Evolutionary conservation across 208 protist species (phyloP).

Genomic region (Porcisia hertigi): DNA sequence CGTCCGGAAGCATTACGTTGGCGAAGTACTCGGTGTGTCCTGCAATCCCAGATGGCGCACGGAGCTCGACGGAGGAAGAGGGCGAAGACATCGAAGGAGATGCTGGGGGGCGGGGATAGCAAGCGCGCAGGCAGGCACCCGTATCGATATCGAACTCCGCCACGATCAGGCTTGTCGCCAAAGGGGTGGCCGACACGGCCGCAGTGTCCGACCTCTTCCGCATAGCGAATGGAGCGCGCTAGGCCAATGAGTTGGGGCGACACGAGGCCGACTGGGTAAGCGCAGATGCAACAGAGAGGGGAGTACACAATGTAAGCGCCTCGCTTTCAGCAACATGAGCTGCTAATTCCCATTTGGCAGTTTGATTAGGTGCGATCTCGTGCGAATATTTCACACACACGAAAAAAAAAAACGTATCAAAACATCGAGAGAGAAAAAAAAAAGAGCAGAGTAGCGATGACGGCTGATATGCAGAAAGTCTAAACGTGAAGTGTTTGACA

Average conservation of each 20-base stretch:
- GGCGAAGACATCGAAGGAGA: not conserved
- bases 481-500: not conserved
- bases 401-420: not conserved
- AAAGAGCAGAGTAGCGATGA: not conserved
- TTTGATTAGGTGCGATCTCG: not conserved
- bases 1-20: slow-evolving; percentile 81
- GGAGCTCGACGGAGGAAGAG: slow-evolving; percentile 3
- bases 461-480: not conserved
- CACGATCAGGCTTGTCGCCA: slow-evolving; percentile 50
- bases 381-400: not conserved
- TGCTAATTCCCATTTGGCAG: not conserved
- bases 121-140: slow-evolving; percentile 60
- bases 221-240: slow-evolving; percentile 1
- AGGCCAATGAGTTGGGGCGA: not conserved
- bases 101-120: slow-evolving; percentile 32
- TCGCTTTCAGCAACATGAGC: not conserved
- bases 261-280: not conserved
- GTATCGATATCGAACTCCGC: slow-evolving; percentile 86
- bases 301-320: not conserved
- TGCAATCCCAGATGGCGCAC: slow-evolving; percentile 20
- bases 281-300: not conserved
- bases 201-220: not conserved
- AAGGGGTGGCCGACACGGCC: slow-evolving; percentile 16
- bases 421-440: not conserved
- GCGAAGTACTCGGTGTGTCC: slow-evolving; percentile 65